Evolutionary conservation across 2,329 filamentous ascomycete species (phyloP).

Genomic region (Exophiala phaeomuriformis): DNA sequence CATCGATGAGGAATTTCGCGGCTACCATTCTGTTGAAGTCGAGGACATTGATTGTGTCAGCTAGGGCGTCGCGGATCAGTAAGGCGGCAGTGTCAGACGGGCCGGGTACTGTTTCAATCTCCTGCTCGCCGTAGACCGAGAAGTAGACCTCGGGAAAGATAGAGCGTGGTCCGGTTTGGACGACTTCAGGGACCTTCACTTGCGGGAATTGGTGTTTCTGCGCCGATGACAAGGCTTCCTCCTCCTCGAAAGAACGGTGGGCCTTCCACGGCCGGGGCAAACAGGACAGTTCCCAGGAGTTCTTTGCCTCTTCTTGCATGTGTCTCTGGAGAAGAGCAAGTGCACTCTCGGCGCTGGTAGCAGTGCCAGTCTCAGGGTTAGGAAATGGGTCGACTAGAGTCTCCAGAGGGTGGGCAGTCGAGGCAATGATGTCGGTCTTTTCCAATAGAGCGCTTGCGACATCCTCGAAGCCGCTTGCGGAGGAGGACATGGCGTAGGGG

Average conservation of each 20-base stretch:
- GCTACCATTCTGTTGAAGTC: slow-evolving; percentile 85
- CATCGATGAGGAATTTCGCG: slow-evolving; percentile 82
- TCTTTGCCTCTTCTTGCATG: slow-evolving; percentile 66
- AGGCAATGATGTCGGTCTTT: slow-evolving; percentile 91
- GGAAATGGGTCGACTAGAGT: slow-evolving; percentile 79
- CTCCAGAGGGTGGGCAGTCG: slow-evolving; percentile 77
- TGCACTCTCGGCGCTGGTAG: slow-evolving; percentile 60
- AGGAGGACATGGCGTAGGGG: slow-evolving; percentile 75
- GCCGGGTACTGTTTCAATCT: slow-evolving; percentile 79
- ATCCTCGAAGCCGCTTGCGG: slow-evolving; percentile 54
- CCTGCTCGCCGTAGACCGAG: slow-evolving; percentile 82
- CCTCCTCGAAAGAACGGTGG: slow-evolving; percentile 38
- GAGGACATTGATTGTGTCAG: slow-evolving; percentile 89
- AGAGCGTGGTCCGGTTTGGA: slow-evolving; percentile 65
- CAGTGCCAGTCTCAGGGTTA: slow-evolving; percentile 46
- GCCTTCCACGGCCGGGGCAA: slow-evolving; percentile 51
- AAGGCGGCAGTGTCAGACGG: slow-evolving; percentile 69
- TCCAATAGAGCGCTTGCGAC: slow-evolving; percentile 75
- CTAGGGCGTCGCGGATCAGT: slow-evolving; percentile 73
- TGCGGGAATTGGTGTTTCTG: slow-evolving; percentile 69
- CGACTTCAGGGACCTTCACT: slow-evolving; percentile 66
- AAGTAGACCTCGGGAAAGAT: slow-evolving; percentile 91
- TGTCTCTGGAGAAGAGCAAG: slow-evolving; percentile 80
- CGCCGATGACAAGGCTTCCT: slow-evolving; percentile 53
- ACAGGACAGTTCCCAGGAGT: slow-evolving; percentile 65